Evolutionary conservation across 768 basidiomycete genomes (phyloP).

Genomic region (Boletus pseudo-olivaceus): DNA sequence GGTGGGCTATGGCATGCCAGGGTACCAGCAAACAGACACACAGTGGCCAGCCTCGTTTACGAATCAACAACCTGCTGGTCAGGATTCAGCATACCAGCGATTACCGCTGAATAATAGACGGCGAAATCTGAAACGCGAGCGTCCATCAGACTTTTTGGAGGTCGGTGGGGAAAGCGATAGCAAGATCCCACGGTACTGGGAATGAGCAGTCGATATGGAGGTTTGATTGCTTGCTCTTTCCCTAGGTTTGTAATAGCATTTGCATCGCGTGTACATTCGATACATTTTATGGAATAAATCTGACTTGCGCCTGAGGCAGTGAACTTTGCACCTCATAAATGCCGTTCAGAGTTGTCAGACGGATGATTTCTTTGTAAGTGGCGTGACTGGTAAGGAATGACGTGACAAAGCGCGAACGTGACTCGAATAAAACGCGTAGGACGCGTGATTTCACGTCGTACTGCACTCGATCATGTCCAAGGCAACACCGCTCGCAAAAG

Average conservation of each 20-base stretch:
- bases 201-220: slow-evolving; percentile 36
- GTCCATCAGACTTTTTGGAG: slow-evolving; percentile 82
- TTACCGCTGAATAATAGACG: slow-evolving; percentile 79
- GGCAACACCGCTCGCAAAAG: slow-evolving; percentile 38
- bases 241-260: slow-evolving; percentile 4
- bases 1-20: slow-evolving; percentile 42
- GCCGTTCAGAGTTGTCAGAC: not conserved
- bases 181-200: slow-evolving; percentile 76
- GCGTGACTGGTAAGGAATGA: slow-evolving; percentile 11
- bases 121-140: slow-evolving; percentile 72
- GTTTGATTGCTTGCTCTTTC: not conserved
- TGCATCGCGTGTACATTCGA: slow-evolving; percentile 13
- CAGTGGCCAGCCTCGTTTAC: slow-evolving; percentile 49
- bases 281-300: slow-evolving; percentile 9
- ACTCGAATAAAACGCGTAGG: slow-evolving; percentile 18
- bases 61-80: slow-evolving; percentile 62
- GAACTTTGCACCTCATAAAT: too few species aligned
- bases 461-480: slow-evolving; percentile 44
- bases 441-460: slow-evolving; percentile 13
- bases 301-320: not conserved
- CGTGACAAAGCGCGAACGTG: slow-evolving; percentile 24
- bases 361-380: not conserved
- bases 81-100: slow-evolving; percentile 86
- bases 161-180: slow-evolving; percentile 58
- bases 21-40: slow-evolving; percentile 38